Evolutionary conservation across 2,329 filamentous ascomycete species (phyloP).

Genomic region (Arthrobotrys iridis): DNA sequence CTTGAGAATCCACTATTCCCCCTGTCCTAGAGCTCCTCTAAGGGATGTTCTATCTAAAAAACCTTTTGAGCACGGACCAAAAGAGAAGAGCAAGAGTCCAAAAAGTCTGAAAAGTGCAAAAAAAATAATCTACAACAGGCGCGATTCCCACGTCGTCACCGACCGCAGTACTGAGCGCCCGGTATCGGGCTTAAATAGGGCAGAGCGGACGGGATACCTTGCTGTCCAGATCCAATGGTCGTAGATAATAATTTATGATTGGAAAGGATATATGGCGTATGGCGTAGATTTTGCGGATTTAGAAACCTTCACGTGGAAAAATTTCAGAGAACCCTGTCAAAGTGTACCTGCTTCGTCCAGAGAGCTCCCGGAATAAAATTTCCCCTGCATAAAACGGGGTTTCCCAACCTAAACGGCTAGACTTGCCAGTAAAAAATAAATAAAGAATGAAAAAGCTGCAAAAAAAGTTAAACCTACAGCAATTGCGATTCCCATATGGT

Average conservation of each 20-base stretch:
- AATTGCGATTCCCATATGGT: conserved; percentile 17
- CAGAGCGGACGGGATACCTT: conserved; percentile 40
- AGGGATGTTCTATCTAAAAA: too few species aligned
- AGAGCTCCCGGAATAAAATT: not conserved
- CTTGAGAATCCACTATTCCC: too few species aligned
- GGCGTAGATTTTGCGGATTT: too few species aligned
- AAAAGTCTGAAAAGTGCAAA: conserved; percentile 2
- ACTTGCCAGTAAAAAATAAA: not conserved
- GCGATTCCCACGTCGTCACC: conserved; percentile 43
- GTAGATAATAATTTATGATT: not conserved
- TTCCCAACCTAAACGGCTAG: not conserved
- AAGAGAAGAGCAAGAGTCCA: not conserved
- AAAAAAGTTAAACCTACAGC: conserved; percentile 14
- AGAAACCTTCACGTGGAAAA: too few species aligned
- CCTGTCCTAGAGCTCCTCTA: too few species aligned
- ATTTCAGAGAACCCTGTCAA: too few species aligned
- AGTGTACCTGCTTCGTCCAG: too few species aligned
- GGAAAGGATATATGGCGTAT: not conserved
- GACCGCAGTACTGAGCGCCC: conserved; percentile 41
- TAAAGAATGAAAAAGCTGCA: not conserved
- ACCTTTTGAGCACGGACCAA: not conserved
- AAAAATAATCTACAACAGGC: conserved; percentile 33
- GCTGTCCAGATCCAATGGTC: conserved; percentile 16
- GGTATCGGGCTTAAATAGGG: conserved; percentile 34
- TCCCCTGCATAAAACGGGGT: too few species aligned